Percentiles rank a stretch among this genome's conserved stretches.
Conservation (phyloP, 2,329 filamentous ascomycete genomes). For the Teratosphaeria destructans region DNA sequence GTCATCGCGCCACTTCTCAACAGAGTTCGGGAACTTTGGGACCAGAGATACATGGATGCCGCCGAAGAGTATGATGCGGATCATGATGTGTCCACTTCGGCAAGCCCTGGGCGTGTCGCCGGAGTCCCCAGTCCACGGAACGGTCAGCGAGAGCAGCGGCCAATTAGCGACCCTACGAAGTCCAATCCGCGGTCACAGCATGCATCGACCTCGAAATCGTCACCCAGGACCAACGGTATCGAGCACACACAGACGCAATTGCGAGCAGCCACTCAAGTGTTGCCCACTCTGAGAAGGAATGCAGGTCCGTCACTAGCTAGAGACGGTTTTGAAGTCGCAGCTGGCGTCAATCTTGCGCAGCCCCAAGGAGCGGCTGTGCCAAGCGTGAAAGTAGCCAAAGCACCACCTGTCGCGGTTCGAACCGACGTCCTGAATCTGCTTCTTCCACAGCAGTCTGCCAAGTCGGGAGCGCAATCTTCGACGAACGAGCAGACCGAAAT, state of each 20-base stretch:
- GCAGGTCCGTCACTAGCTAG: conserved; percentile 9
- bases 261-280: neutral
- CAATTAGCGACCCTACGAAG: neutral
- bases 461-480: neutral
- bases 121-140: neutral
- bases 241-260: neutral
- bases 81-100: neutral
- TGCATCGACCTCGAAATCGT: neutral
- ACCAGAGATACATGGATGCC: neutral
- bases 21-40: conserved; percentile 12
- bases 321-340: conserved; percentile 17
- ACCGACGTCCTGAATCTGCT: neutral
- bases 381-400: neutral
- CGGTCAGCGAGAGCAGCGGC: neutral
- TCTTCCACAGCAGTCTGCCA: neutral
- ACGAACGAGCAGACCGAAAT: neutral
- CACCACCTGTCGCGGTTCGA: neutral
- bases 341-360: conserved; percentile 18
- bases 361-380: conserved; percentile 7
- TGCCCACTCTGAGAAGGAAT: neutral
- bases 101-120: neutral
- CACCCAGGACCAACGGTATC: neutral
- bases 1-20: conserved; percentile 11
- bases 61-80: conserved; percentile 4
- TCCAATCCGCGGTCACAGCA: neutral